Conservation (phyloP, 345 rosid species). For the Pseudoturritis turrita region DNA sequence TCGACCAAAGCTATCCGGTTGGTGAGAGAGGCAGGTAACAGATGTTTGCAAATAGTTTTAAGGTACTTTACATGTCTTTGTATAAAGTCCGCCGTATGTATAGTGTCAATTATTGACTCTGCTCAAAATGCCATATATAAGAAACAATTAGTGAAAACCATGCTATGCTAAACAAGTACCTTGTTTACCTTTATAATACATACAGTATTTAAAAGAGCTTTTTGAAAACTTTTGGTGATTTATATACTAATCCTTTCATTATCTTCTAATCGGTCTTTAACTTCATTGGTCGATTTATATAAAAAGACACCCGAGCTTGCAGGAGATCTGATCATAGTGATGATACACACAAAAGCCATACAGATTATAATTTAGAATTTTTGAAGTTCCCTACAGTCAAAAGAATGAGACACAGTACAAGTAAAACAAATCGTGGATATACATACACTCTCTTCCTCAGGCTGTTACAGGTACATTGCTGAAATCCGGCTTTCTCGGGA, state of each 20-base stretch:
- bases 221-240: neutral
- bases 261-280: neutral
- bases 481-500: neutral
- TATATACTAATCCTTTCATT: neutral
- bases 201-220: neutral
- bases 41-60: neutral
- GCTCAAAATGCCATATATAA: neutral
- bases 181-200: neutral
- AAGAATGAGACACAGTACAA: constrained; percentile 8
- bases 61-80: neutral
- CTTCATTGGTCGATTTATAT: neutral
- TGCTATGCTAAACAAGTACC: neutral
- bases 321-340: neutral
- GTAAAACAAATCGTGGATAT: constrained; percentile 23
- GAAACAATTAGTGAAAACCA: constrained; percentile 3
- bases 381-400: constrained; percentile 12
- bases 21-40: neutral
- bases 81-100: neutral
- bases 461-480: neutral
- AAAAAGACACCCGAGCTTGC: neutral
- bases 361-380: neutral
- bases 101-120: neutral
- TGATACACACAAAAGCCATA: constrained; percentile 14
- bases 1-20: neutral
- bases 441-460: constrained; percentile 12